Percentiles rank a stretch among this genome's conserved stretches.
phyloP scores from a whole-genome alignment of 805 yeast species.

The Candida sonorensis region DNA sequence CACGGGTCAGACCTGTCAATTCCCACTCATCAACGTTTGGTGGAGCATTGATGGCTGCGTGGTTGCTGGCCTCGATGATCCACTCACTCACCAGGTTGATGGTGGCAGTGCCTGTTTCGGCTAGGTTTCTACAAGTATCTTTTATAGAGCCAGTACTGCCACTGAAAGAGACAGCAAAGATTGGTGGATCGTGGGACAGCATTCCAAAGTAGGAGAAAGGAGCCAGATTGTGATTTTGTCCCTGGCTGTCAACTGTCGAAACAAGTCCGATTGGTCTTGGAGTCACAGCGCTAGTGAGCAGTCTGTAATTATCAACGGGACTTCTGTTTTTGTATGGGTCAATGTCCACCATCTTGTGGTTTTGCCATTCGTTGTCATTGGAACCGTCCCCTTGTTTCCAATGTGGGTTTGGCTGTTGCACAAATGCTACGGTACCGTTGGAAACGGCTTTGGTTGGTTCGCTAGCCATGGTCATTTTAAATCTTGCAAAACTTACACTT shows the following conservation, averaged over 20 bases:
- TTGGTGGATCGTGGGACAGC: slow-evolving; percentile 50
- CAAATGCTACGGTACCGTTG: not conserved
- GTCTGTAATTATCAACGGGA: slow-evolving; percentile 40
- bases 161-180: slow-evolving; percentile 45
- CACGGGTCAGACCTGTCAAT: slow-evolving; percentile 45
- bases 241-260: slow-evolving; percentile 38
- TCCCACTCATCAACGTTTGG: slow-evolving; percentile 48
- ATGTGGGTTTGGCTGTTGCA: slow-evolving; percentile 17
- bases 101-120: slow-evolving; percentile 47
- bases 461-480: not conserved
- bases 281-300: slow-evolving; percentile 43
- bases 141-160: slow-evolving; percentile 33
- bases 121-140: slow-evolving; percentile 43
- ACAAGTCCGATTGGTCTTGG: slow-evolving; percentile 61
- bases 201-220: slow-evolving; percentile 54
- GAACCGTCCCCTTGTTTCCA: slow-evolving; percentile 49
- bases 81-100: slow-evolving; percentile 55
- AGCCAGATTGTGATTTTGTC: slow-evolving; percentile 40
- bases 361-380: slow-evolving; percentile 34
- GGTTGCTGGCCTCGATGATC: slow-evolving; percentile 60
- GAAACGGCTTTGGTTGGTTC: not conserved
- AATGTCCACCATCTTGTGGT: slow-evolving; percentile 36
- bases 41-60: slow-evolving; percentile 41
- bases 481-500: too few relatives aligned
- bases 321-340: slow-evolving; percentile 41